A percentile compares a stretch with the other conserved stretches of the same genome.
Evolutionary conservation across 2,329 filamentous ascomycete species (phyloP).

Genomic region (Paraconiothyrium sp.): DNA sequence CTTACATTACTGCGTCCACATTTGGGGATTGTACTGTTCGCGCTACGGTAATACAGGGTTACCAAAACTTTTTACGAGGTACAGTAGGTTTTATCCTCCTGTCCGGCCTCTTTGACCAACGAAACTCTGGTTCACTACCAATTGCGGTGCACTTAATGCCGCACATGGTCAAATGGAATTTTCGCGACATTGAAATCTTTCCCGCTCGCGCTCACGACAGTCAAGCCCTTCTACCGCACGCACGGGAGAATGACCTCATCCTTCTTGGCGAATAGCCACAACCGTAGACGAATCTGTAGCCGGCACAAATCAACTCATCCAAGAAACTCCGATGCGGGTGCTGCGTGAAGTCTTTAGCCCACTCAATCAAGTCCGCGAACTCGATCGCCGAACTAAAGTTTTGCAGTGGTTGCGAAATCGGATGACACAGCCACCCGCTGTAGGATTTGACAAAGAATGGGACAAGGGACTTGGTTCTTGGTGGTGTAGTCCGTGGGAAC

Average conservation of each 20-base stretch:
- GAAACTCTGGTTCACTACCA: slow-evolving; percentile 37
- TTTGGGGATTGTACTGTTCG: background rate
- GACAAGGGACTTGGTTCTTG: slow-evolving; percentile 12
- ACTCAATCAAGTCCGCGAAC: slow-evolving; percentile 24
- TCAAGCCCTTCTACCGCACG: slow-evolving; percentile 45
- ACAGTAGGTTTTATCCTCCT: background rate
- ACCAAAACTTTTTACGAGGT: background rate
- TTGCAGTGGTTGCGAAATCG: slow-evolving; percentile 17
- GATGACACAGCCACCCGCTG: slow-evolving; percentile 27
- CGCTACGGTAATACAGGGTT: background rate
- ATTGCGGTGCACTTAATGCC: slow-evolving; percentile 36
- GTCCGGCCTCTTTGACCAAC: slow-evolving; percentile 22
- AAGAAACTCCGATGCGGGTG: slow-evolving; percentile 51
- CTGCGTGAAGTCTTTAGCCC: slow-evolving; percentile 26
- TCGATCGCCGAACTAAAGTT: slow-evolving; percentile 29
- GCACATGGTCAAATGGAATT: slow-evolving; percentile 49
- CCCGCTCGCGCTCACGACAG: slow-evolving; percentile 43
- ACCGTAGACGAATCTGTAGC: slow-evolving; percentile 54
- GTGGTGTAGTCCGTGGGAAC: background rate
- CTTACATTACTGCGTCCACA: background rate
- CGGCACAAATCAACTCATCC: slow-evolving; percentile 49
- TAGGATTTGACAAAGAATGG: background rate
- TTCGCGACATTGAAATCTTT: slow-evolving; percentile 52
- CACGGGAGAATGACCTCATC: slow-evolving; percentile 46
- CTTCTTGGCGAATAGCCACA: slow-evolving; percentile 52